Conservation (phyloP, 1,284 basidiomycete genomes). For the Ganoderma boninense region DNA sequence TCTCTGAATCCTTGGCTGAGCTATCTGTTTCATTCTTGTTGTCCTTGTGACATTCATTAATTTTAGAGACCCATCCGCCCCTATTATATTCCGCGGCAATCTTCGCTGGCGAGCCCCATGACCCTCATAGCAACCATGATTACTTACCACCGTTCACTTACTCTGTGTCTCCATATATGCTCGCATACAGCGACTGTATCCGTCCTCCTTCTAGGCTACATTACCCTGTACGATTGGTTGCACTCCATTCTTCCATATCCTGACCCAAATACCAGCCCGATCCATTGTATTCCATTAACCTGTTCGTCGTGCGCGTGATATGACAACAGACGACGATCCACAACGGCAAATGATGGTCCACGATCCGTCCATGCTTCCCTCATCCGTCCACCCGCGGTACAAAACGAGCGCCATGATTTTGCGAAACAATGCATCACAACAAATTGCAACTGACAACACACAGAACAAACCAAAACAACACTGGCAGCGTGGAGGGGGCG, state of each 20-base stretch:
- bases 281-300: background rate
- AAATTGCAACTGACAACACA: conserved; percentile 40
- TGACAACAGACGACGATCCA: background rate
- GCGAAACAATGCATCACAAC: conserved; percentile 40
- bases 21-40: background rate
- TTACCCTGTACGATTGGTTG: conserved; percentile 5
- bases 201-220: background rate
- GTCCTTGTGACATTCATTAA: background rate
- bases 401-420: conserved; percentile 17
- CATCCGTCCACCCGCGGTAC: conserved; percentile 6
- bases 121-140: conserved; percentile 3
- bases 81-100: background rate
- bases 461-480: conserved; percentile 38
- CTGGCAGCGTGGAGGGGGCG: conserved; percentile 9
- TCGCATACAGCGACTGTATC: background rate
- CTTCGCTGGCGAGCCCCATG: conserved; percentile 23
- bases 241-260: conserved; percentile 1
- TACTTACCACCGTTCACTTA: conserved; percentile 7
- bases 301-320: background rate
- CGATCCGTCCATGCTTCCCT: background rate
- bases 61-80: background rate
- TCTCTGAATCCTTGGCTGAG: background rate
- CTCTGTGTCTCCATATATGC: conserved; percentile 8
- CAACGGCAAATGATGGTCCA: background rate
- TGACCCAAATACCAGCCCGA: conserved; percentile 8